phyloP scores from a whole-genome alignment of 2,329 filamentous ascomycete genomes.

The Trichoderma oligosporum region DNA sequence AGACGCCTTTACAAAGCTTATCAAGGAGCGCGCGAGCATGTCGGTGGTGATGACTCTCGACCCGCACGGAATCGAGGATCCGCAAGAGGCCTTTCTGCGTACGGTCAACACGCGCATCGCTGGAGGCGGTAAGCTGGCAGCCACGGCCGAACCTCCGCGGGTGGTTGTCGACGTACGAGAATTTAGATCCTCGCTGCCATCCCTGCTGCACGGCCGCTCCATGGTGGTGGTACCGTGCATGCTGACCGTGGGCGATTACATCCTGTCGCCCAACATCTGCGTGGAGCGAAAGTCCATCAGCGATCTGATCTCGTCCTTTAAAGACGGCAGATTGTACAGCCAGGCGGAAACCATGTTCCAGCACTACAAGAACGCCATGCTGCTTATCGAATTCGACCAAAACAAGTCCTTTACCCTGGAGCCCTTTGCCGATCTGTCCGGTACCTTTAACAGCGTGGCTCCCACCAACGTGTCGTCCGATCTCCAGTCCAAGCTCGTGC shows the following conservation, averaged over 20 bases:
- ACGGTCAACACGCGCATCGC: slow-evolving; percentile 97
- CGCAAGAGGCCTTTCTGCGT: slow-evolving; percentile 86
- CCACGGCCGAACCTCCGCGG: slow-evolving; percentile 81
- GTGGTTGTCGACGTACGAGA: slow-evolving; percentile 95
- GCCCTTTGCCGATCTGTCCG: slow-evolving; percentile 64
- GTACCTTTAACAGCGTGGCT: slow-evolving; percentile 60
- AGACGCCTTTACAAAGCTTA: slow-evolving; percentile 89
- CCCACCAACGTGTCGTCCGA: slow-evolving; percentile 61
- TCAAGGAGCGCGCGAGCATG: slow-evolving; percentile 93
- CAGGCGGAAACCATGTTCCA: slow-evolving; percentile 93
- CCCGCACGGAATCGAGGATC: slow-evolving; percentile 65
- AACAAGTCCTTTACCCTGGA: slow-evolving; percentile 96
- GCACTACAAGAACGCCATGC: slow-evolving; percentile 84
- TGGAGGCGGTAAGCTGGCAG: slow-evolving; percentile 77
- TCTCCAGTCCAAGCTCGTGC: slow-evolving; percentile 84
- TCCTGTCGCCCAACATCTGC: slow-evolving; percentile 85
- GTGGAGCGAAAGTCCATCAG: slow-evolving; percentile 91
- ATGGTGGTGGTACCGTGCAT: slow-evolving; percentile 92
- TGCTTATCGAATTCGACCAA: slow-evolving; percentile 96
- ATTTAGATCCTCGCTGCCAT: slow-evolving; percentile 88
- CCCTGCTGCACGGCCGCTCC: slow-evolving; percentile 80
- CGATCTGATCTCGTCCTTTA: slow-evolving; percentile 88
- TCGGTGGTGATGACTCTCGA: slow-evolving; percentile 79
- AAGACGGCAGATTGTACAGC: slow-evolving; percentile 84
- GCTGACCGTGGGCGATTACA: slow-evolving; percentile 94